Evolutionary conservation across 208 protist species (phyloP), one percentile per base, ranked within the genome.

Genomic region (Phytomonas francai): DNA sequence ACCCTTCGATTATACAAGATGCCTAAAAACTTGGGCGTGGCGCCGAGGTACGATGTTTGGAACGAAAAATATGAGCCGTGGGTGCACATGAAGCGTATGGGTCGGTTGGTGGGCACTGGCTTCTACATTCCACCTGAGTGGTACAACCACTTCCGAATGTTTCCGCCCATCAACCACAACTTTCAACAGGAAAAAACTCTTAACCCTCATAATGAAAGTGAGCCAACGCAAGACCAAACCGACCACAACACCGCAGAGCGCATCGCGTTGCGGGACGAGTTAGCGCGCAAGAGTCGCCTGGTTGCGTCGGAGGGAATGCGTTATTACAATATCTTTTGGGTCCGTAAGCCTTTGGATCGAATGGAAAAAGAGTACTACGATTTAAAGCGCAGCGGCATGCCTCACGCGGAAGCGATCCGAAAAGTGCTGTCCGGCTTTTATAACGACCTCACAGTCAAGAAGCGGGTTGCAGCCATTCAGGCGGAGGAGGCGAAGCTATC

Each of bases 141-240:
- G 91, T 96, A 96, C 81, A 90, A 85, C 45, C 91, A 96, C 83
- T 96, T 96, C 63, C 84, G 91, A 68, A 93, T 96, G 88, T 96
- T 96, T 70, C 91, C 91, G 29, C 91, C 91, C 25, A 89, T 93
- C 31, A 84, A 91, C 65, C 79, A 94, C 78, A 92, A 94, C 81
- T 93, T 94, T 64, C 82, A 85, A 71, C 83, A 96, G 72, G 91
- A 96, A 77, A 80, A 81, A 68, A 96, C 91, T 2, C 81, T 96
- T 22, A 96, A 96, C 79, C 91, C 91, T 58, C 79, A 88, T 25
- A 92, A 90, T 65, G 69, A 73, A 29, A 83, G 74, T 30, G 86
- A 92, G 68, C 88, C 87, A 32, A 94, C 87, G 45, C 85, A 93
- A 65, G 85, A 90, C 63, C 77, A 81, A 68, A 81, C 78, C 4